These are phyloP conservation scores for Pythium insidiosum DNA, from an alignment of 352 stramenopile species.

Conservation along the genomic window DNA sequence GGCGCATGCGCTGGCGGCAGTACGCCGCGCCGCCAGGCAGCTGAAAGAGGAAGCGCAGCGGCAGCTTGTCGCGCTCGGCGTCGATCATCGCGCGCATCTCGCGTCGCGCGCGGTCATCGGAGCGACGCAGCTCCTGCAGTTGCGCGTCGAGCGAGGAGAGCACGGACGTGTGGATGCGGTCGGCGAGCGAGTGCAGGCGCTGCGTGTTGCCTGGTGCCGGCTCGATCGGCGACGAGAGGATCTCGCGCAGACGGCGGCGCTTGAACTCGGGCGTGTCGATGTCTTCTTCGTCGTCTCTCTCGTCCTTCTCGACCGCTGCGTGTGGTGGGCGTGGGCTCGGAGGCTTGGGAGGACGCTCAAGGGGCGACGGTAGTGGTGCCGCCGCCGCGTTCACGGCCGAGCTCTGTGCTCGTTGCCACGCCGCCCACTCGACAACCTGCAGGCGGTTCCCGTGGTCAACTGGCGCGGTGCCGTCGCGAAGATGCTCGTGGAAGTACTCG, in stretches of 20 bases:
- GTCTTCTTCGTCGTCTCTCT: constrained; percentile 8
- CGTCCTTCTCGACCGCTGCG: neutral
- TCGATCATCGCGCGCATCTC: constrained; percentile 49
- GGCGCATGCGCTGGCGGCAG: constrained; percentile 63
- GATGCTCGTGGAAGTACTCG: constrained; percentile 40
- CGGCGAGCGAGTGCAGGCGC: constrained; percentile 30
- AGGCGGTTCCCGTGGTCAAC: constrained; percentile 4
- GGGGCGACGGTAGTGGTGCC: too few species aligned
- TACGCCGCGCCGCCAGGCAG: constrained; percentile 64
- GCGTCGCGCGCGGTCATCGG: constrained; percentile 30
- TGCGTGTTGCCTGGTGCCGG: constrained; percentile 30
- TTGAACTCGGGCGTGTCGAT: constrained; percentile 50
- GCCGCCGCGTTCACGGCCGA: neutral
- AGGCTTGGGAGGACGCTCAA: neutral
- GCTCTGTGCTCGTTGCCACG: constrained; percentile 10
- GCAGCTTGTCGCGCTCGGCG: constrained; percentile 44
- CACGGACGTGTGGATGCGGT: constrained; percentile 35
- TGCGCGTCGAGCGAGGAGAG: constrained; percentile 38
- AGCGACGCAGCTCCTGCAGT: constrained; percentile 23
- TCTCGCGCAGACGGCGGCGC: constrained; percentile 45
- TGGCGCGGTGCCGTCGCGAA: constrained; percentile 10
- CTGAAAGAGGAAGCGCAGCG: constrained; percentile 78
- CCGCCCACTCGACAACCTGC: constrained; percentile 17
- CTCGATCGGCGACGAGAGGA: constrained; percentile 51
- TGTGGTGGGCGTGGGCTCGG: neutral